Conservation (phyloP, 1,284 basidiomycete genomes). For the Malassezia pachydermatis region DNA sequence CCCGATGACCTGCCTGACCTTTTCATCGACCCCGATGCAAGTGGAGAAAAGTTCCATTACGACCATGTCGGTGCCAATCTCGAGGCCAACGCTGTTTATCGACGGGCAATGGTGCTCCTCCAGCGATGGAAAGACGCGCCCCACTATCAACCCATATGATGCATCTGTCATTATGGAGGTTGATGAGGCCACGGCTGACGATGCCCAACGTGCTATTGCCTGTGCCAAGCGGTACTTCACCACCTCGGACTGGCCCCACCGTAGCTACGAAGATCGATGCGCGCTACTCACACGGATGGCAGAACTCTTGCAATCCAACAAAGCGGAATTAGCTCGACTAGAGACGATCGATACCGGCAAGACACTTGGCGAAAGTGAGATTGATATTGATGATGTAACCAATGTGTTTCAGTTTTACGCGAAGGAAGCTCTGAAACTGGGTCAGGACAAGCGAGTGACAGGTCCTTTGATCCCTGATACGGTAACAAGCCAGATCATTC, state of each 20-base stretch:
- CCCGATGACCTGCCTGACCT: no score
- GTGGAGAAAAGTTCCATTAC: no score
- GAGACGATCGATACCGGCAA: conserved; percentile 47
- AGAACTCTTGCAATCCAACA: conserved; percentile 39
- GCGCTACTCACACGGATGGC: conserved; percentile 30
- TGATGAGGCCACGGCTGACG: conserved; percentile 36
- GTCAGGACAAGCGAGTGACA: conserved; percentile 27
- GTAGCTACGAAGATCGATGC: conserved; percentile 26
- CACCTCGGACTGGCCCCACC: conserved; percentile 30
- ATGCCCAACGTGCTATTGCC: conserved; percentile 34
- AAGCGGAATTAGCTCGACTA: conserved; percentile 32
- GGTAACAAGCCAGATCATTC: conserved; percentile 31
- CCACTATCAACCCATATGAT: conserved; percentile 35
- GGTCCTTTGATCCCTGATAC: conserved; percentile 36
- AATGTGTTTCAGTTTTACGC: conserved; percentile 46
- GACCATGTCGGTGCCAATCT: not conserved
- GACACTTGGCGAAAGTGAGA: conserved; percentile 38
- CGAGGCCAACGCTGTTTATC: conserved; percentile 42
- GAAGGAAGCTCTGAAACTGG: conserved; percentile 40
- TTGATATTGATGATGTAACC: conserved; percentile 46
- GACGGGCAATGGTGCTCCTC: conserved; percentile 41
- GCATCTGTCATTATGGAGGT: conserved; percentile 29
- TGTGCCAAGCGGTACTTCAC: conserved; percentile 35
- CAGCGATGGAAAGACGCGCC: conserved; percentile 28
- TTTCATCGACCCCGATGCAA: no score